A percentile compares a stretch with the other conserved stretches of the same genome.
Evolutionary conservation across 192 early-diverging fungal genomes (phyloP).

Genomic region (Radiomyces spectabilis): DNA sequence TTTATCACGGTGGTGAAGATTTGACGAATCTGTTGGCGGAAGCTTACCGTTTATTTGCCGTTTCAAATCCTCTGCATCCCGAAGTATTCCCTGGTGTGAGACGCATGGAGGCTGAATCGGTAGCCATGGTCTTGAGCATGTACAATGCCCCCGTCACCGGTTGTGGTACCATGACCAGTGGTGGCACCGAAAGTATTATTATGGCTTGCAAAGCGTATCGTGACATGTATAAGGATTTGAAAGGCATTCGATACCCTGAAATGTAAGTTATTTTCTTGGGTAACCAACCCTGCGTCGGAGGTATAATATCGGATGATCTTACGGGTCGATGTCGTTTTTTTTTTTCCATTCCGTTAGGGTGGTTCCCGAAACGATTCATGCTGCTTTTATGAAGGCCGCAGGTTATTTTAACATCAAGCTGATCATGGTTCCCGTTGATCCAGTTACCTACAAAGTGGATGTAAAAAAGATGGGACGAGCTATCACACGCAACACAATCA

Average conservation of each 20-base stretch:
- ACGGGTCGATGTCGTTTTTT: not conserved
- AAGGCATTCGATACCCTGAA: slow-evolving; percentile 84
- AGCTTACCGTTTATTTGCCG: slow-evolving; percentile 77
- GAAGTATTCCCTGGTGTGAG: slow-evolving; percentile 93
- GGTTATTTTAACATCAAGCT: slow-evolving; percentile 87
- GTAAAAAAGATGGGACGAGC: slow-evolving; percentile 66
- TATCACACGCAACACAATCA: slow-evolving; percentile 87
- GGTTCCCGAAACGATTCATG: slow-evolving; percentile 87
- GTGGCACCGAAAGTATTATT: slow-evolving; percentile 90
- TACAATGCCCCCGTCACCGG: slow-evolving; percentile 70
- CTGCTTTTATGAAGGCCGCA: slow-evolving; percentile 94
- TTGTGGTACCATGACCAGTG: slow-evolving; percentile 86
- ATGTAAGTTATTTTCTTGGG: slow-evolving; percentile 71
- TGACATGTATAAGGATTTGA: slow-evolving; percentile 69
- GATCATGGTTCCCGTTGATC: slow-evolving; percentile 77
- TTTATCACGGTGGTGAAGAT: slow-evolving; percentile 90
- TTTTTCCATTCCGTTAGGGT: slow-evolving; percentile 44
- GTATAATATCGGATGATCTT: not conserved
- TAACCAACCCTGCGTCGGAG: too few species aligned
- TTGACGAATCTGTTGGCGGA: slow-evolving; percentile 65
- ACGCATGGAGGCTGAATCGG: slow-evolving; percentile 91
- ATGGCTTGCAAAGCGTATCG: slow-evolving; percentile 95
- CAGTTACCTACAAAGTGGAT: slow-evolving; percentile 67
- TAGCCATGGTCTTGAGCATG: slow-evolving; percentile 84
- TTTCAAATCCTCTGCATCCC: slow-evolving; percentile 89